phyloP scores from a whole-genome alignment of 2,329 filamentous ascomycete species.

The Scedosporium aurantiacum region DNA sequence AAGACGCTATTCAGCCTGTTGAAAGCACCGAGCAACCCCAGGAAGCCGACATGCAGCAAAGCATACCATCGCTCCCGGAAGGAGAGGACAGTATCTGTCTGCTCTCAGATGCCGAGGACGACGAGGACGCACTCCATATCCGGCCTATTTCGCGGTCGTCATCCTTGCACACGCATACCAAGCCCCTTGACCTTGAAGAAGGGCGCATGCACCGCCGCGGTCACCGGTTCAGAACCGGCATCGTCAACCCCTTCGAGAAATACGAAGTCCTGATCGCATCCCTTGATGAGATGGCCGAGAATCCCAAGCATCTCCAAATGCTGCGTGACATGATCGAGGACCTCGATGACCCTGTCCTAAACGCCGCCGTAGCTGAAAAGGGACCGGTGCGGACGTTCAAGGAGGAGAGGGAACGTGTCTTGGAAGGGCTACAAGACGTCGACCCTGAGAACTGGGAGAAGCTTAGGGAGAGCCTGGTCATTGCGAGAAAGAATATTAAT shows the following conservation, averaged over 20 bases:
- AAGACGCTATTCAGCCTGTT: not conserved
- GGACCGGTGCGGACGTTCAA: constrained; percentile 53
- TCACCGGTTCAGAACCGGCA: constrained; percentile 43
- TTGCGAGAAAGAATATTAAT: constrained; percentile 3
- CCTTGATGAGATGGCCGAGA: constrained; percentile 36
- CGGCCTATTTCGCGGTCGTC: constrained; percentile 38
- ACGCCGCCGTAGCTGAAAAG: constrained; percentile 39
- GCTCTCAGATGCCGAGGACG: constrained; percentile 18
- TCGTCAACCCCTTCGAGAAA: constrained; percentile 33
- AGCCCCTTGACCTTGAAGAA: constrained; percentile 45
- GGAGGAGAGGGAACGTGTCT: constrained; percentile 41
- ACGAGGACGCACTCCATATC: constrained; percentile 31
- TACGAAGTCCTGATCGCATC: constrained; percentile 36
- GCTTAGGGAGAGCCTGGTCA: constrained; percentile 48
- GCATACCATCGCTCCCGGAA: constrained; percentile 27
- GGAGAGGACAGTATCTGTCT: constrained; percentile 24
- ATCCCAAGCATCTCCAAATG: constrained; percentile 38
- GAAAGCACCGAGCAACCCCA: constrained; percentile 4
- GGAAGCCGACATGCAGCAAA: not conserved
- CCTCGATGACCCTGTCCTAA: constrained; percentile 47
- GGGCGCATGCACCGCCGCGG: constrained; percentile 43
- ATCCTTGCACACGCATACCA: constrained; percentile 36
- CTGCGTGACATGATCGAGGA: constrained; percentile 54
- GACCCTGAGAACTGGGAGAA: constrained; percentile 56
- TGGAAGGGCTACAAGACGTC: constrained; percentile 39